Percentiles rank a stretch among this genome's conserved stretches.
Evolutionary conservation across 495 filamentous ascomycete species (phyloP).

Genomic region (Annulohypoxylon maeteangense): DNA sequence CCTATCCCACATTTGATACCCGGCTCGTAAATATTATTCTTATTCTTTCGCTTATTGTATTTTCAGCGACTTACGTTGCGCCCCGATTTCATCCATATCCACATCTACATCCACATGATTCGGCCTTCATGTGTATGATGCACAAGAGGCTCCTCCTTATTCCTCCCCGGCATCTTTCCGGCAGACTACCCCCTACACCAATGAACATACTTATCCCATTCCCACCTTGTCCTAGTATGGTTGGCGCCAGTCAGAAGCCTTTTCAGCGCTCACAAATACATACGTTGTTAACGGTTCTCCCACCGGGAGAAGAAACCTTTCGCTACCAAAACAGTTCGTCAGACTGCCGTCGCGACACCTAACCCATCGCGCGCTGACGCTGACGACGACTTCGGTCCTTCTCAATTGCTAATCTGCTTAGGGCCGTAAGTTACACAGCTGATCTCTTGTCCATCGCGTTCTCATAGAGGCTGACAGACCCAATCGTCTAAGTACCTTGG

Average conservation of each 20-base stretch:
- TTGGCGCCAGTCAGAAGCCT: background rate
- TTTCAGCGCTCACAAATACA: background rate
- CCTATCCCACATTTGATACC: conserved; percentile 18
- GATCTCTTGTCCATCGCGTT: background rate
- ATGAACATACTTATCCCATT: conserved; percentile 13
- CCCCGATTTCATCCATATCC: conserved; percentile 30
- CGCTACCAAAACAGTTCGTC: conserved; percentile 19
- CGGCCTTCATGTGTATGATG: conserved; percentile 39
- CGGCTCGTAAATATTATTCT: background rate
- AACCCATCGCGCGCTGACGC: conserved; percentile 29
- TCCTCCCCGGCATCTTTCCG: conserved; percentile 12
- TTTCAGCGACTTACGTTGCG: conserved; percentile 22
- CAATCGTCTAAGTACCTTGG: background rate
- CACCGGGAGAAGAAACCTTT: conserved; percentile 30
- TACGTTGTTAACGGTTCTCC: conserved; percentile 19
- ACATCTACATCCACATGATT: conserved; percentile 30
- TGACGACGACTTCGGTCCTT: conserved; percentile 39
- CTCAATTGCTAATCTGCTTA: conserved; percentile 20
- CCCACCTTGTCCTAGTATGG: conserved; percentile 10
- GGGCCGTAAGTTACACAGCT: conserved; percentile 13
- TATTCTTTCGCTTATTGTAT: conserved; percentile 18
- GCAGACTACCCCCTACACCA: conserved; percentile 27
- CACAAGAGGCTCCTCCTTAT: conserved; percentile 13
- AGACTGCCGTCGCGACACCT: conserved; percentile 28
- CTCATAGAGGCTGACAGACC: conserved; percentile 11